Evolutionary conservation across 2,329 filamentous ascomycete genomes (phyloP), one percentile per base, ranked within the genome.

Genomic region (Sporothrix brunneoviolacea): DNA sequence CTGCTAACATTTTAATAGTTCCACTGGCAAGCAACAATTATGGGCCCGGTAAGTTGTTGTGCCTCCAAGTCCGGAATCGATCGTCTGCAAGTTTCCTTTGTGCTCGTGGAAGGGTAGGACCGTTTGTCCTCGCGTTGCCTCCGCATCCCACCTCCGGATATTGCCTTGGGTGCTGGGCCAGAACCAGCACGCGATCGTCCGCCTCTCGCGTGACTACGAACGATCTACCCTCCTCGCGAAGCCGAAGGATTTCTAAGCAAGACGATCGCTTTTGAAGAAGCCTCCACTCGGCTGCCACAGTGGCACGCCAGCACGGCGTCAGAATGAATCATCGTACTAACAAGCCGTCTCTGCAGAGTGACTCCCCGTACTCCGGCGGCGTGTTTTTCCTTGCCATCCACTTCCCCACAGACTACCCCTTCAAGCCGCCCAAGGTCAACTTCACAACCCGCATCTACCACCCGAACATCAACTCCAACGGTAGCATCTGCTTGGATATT

Each of bases 351-450:
- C n/a, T 27, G 54, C 62, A 94, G 89, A 80, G 86, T 70, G 93
- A 97, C 72, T 96, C 90, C 66, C 93, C 93, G 70, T 98, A 97
- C 79, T 89, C 91, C 45, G 91, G 91, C 69, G 93, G 93, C 66
- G 91, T 98, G 62, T 98, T 98, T 81, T 98, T 98, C 83, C 82
- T 98, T 60, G 85, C 87, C 62, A 98, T 98, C 68, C 90, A 96
- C 75, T 97, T 98, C 80, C 93, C 93, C 61, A 98, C 93, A 79
- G 93, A 98, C 79, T 98, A 98, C 74, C 93, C 93, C 37, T 98
- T 98, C 82, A 98, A 98, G 86, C 93, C 93, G 57, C 93, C 93
- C 62, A 98, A 98, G 83, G 91, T 98, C 74, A 96, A 96, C 86
- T 98, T 98, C 82, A 97, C 90, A 63, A 98, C 93, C 59, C 87